phyloP scores from a whole-genome alignment of 176 grass and related monocot genomes.

The Tuctoria greenei region DNA sequence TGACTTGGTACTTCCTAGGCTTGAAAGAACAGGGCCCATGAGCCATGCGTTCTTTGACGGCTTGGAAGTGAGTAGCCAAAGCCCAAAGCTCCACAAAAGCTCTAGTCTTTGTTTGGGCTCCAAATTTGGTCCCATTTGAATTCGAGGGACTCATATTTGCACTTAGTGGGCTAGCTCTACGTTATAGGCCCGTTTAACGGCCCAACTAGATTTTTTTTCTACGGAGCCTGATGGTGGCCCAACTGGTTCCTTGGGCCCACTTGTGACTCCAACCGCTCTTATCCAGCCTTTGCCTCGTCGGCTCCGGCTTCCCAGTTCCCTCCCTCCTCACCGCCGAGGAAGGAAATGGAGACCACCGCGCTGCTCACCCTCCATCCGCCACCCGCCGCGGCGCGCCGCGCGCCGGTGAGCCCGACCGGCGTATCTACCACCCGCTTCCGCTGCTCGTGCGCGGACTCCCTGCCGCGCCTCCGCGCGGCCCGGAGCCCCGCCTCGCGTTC shows the following conservation, averaged over 20 bases:
- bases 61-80: too few species aligned
- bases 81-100: too few species aligned
- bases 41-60: too few species aligned
- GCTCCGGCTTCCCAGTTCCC: background rate
- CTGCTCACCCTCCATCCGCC: conserved; percentile 11
- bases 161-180: too few species aligned
- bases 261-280: background rate
- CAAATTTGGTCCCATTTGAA: background rate
- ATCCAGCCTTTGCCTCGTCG: background rate
- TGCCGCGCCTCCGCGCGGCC: background rate
- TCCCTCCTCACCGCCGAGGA: background rate
- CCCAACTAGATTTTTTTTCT: too few species aligned
- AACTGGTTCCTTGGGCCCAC: background rate
- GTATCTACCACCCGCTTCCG: background rate
- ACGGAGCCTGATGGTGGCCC: background rate
- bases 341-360: conserved; percentile 32
- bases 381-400: background rate
- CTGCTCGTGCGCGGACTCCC: background rate
- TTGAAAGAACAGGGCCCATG: too few species aligned
- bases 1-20: background rate
- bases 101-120: too few species aligned
- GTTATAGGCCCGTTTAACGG: background rate
- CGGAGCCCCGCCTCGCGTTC: conserved; percentile 8
- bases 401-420: background rate
- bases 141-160: background rate